Conservation (phyloP, 2,329 filamentous ascomycete species). For the Sarocladium kiliense region DNA sequence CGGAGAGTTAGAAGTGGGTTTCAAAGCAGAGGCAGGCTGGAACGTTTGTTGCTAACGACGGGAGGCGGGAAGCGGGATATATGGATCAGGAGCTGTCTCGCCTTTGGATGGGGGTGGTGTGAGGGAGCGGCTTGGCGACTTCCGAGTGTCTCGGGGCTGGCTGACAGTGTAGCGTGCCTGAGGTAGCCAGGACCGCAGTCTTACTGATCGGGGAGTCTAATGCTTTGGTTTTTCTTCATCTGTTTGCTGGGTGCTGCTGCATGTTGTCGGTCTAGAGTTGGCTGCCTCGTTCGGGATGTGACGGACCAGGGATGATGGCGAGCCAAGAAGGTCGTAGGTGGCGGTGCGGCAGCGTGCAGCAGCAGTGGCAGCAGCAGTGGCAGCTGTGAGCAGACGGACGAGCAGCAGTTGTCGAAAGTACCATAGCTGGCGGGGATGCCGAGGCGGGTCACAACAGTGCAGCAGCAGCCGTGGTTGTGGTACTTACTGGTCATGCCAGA, state of each 20-base stretch:
- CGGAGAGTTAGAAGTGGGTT: not conserved
- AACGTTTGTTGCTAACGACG: not conserved
- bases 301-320: not conserved
- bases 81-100: constrained; percentile 8
- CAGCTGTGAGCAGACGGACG: not conserved
- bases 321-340: not conserved
- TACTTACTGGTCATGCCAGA: not conserved
- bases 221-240: too few relatives aligned
- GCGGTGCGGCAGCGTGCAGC: constrained; percentile 1
- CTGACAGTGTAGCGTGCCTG: not conserved
- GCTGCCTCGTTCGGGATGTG: not conserved
- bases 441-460: not conserved
- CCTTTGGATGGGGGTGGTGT: not conserved
- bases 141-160: not conserved
- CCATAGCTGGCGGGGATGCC: not conserved
- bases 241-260: not conserved
- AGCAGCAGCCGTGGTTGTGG: not conserved
- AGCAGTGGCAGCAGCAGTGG: not conserved
- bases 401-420: not conserved
- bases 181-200: not conserved
- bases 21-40: constrained; percentile 5
- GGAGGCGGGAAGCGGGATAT: not conserved
- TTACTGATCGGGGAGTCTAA: not conserved
- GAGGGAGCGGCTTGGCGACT: not conserved
- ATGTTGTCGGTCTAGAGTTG: not conserved